These are phyloP conservation scores for Whalleya microplaca DNA, from an alignment of 2,329 filamentous ascomycete species.

Conservation along the genomic window DNA sequence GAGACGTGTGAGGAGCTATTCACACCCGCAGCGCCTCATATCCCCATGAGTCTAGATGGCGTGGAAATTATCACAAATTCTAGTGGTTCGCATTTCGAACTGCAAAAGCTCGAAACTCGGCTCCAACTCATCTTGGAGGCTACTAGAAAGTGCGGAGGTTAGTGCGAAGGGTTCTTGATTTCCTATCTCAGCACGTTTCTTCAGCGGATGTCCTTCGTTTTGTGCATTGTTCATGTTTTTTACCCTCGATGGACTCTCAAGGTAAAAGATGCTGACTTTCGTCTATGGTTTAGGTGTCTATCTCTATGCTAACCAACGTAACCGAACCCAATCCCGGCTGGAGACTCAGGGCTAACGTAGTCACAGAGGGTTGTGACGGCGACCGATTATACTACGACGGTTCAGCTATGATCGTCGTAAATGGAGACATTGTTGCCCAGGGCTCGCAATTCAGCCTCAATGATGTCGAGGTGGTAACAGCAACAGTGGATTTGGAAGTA, in stretches of 20 bases:
- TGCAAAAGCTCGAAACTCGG: conserved; percentile 65
- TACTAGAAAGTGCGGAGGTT: conserved; percentile 51
- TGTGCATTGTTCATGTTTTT: no score
- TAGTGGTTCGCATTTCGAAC: conserved; percentile 65
- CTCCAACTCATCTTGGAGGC: conserved; percentile 69
- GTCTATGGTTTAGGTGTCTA: conserved; percentile 40
- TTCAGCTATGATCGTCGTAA: conserved; percentile 64
- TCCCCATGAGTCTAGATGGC: conserved; percentile 57
- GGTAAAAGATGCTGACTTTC: conserved; percentile 3
- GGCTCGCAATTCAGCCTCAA: conserved; percentile 67
- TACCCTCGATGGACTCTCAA: no score
- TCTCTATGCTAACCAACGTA: conserved; percentile 63
- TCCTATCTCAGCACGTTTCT: no score
- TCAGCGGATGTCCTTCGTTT: no score
- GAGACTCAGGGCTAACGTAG: no score
- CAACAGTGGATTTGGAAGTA: conserved; percentile 72
- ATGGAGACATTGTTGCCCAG: conserved; percentile 66
- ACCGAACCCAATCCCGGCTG: background rate
- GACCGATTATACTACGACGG: conserved; percentile 54
- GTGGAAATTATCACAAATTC: conserved; percentile 75
- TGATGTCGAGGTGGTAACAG: conserved; percentile 68
- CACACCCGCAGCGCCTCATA: conserved; percentile 50
- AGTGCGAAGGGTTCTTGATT: no score
- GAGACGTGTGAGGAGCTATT: conserved; percentile 73
- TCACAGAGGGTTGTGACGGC: conserved; percentile 62